Evolutionary conservation across 2,329 filamentous ascomycete genomes (phyloP), one percentile per base, ranked within the genome.

Genomic region (Knoxdaviesia capensis): DNA sequence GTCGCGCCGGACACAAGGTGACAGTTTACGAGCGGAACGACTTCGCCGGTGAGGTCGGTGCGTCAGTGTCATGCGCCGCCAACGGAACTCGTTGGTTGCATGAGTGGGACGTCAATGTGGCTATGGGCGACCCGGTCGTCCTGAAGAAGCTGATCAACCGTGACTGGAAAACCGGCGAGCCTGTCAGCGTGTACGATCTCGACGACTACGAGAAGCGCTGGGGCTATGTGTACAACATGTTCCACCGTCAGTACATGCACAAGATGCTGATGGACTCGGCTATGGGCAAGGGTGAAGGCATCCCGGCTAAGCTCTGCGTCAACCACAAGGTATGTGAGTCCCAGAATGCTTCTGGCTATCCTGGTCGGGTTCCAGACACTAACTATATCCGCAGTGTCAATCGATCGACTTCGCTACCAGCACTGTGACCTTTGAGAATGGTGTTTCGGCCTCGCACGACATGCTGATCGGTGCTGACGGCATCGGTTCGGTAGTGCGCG

Each of bases 11-110:
- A 20, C 65, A 68, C 49, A 40, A 51, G 1, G 64, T 68, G 3
- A 77, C 71, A 20, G 68, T 82, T 47, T 81, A 81, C 51, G 77
- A 80, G 52, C 68, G 69, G 34, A 64, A 67, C 33, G 73, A 81
- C 53, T 81, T 73, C 48, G 74, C 67, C 0, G 74, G 76, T 9
- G 77, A 82, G 52, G 75, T 78, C 0, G 77, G 77, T 8, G 74
- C 74, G 0, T 78, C 75, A 0, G 66, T 80, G 0, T 76, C 70
- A 0, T 80, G 76, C 49, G 77, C 77, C 1, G 75, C 77, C 7
- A 82, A 82, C 49, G 77, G 77, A 6, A 77, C 76, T 1, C 65
- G 73, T 39, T 82, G 76, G 76, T 59, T 82, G 6, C 68, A 78
- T 46, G 73, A 78, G 53, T 82, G 77, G 77, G 61, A 61, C 0